These are phyloP conservation scores for Pseudocercospora ulei DNA, from an alignment of 2,329 filamentous ascomycete genomes.

Conservation along the genomic window DNA sequence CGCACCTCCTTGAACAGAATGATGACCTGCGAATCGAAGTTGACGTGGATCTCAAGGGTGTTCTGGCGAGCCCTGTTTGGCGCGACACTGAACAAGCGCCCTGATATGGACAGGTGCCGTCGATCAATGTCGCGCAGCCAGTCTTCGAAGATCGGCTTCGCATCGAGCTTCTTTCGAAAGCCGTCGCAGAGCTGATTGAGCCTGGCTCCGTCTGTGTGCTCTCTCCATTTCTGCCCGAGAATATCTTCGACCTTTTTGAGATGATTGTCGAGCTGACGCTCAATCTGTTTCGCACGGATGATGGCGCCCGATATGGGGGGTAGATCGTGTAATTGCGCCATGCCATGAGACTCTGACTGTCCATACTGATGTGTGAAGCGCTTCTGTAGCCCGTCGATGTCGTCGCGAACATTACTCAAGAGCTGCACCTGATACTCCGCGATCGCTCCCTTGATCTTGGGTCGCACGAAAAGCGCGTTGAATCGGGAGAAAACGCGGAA, in stretches of 20 bases:
- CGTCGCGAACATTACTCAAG: slow-evolving; percentile 94
- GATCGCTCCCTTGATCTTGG: slow-evolving; percentile 97
- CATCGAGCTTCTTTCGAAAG: slow-evolving; percentile 94
- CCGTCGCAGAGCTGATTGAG: slow-evolving; percentile 81
- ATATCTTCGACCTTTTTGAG: slow-evolving; percentile 99
- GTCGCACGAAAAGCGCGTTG: slow-evolving; percentile 93
- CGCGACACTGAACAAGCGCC: slow-evolving; percentile 79
- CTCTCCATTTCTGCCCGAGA: slow-evolving; percentile 82
- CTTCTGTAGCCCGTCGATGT: slow-evolving; percentile 86
- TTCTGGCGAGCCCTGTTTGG: slow-evolving; percentile 87
- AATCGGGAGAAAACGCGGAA: slow-evolving; percentile 99
- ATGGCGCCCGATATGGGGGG: slow-evolving; percentile 94
- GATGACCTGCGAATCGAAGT: slow-evolving; percentile 95
- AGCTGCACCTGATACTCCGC: slow-evolving; percentile 96
- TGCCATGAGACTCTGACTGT: slow-evolving; percentile 92
- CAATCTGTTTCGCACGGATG: slow-evolving; percentile 95
- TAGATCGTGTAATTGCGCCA: slow-evolving; percentile 92
- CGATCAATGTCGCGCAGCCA: slow-evolving; percentile 87
- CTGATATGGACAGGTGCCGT: slow-evolving; percentile 82
- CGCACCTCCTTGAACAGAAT: slow-evolving; percentile 97
- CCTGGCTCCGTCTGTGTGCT: slow-evolving; percentile 91
- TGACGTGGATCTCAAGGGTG: slow-evolving; percentile 76
- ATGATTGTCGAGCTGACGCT: slow-evolving; percentile 87
- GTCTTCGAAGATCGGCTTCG: slow-evolving; percentile 83
- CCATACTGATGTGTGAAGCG: slow-evolving; percentile 99